A percentile compares a stretch with the other conserved stretches of the same genome.
Conservation (phyloP, 2,329 filamentous ascomycete species). For the Sporothrix sp. region DNA sequence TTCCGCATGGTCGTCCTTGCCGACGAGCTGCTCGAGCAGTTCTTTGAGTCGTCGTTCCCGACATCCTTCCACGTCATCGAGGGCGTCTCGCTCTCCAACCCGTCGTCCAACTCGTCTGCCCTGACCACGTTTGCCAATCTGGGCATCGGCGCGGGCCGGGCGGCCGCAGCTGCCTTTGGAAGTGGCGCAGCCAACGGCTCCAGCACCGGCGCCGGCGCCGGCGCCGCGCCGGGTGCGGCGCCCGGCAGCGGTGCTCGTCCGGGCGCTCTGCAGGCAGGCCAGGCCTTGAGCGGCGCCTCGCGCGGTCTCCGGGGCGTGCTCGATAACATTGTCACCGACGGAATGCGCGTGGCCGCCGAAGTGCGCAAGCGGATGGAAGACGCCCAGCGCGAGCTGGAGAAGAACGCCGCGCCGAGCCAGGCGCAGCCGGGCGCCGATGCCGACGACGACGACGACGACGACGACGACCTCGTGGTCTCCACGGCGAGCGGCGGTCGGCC, state of each 20-base stretch:
- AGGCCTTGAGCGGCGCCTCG: conserved; percentile 38
- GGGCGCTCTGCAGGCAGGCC: conserved; percentile 5
- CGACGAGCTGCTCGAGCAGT: conserved; percentile 89
- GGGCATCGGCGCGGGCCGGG: conserved; percentile 28
- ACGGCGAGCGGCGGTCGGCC: conserved; percentile 48
- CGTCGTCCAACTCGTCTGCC: conserved; percentile 49
- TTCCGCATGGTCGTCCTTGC: conserved; percentile 98
- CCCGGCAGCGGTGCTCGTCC: not conserved
- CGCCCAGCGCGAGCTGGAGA: conserved; percentile 82
- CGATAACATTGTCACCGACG: conserved; percentile 95
- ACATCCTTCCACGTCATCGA: conserved; percentile 85
- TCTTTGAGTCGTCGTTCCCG: conserved; percentile 94
- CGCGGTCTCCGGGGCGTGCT: conserved; percentile 84
- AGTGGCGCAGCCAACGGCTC: not conserved
- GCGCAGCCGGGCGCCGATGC: conserved; percentile 59
- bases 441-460: conserved; percentile 38
- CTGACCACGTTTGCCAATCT: conserved; percentile 80
- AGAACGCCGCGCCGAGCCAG: conserved; percentile 59
- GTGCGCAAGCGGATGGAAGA: conserved; percentile 91
- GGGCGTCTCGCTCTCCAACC: conserved; percentile 28
- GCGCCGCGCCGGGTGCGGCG: conserved; percentile 30
- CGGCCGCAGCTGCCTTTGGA: conserved; percentile 32
- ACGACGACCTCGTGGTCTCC: conserved; percentile 26
- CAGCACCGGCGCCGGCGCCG: conserved; percentile 27
- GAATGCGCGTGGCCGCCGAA: conserved; percentile 90